phyloP scores from a whole-genome alignment of 345 rosid genomes.

The Ceriops tagal region DNA sequence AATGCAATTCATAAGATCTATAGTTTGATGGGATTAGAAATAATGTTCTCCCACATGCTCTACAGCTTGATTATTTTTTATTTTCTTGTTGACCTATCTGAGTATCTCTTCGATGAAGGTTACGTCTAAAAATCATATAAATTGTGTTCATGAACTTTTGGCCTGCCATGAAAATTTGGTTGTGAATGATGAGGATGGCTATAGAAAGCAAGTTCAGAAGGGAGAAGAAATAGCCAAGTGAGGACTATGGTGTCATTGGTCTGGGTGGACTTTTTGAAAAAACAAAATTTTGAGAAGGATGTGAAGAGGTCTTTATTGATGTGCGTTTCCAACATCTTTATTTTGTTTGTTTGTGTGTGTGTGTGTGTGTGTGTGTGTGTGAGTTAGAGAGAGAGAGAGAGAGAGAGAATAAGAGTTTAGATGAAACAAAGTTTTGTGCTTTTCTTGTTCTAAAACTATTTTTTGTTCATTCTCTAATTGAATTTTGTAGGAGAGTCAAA shows the following conservation, averaged over 20 bases:
- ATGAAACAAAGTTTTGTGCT: too few species aligned
- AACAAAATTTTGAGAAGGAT: neutral
- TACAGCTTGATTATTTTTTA: neutral
- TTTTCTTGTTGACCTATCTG: neutral
- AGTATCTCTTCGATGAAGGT: too few species aligned
- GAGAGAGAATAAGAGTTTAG: neutral
- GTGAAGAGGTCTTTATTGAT: neutral
- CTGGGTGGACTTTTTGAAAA: too few species aligned
- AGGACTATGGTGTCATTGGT: neutral
- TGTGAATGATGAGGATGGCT: too few species aligned
- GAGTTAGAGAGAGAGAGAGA: neutral
- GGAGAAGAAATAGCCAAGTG: neutral
- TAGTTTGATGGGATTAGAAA: neutral
- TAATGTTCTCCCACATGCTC: neutral
- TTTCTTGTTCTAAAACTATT: neutral
- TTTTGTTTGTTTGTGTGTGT: too few species aligned
- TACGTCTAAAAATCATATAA: too few species aligned
- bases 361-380: too few species aligned
- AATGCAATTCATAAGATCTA: neutral
- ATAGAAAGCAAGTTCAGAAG: too few species aligned
- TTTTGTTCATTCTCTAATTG: neutral
- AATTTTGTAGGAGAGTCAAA: neutral
- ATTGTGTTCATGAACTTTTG: too few species aligned
- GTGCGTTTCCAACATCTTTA: too few species aligned
- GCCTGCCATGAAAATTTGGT: too few species aligned